Base-by-base conservation (phyloP, 1,284 basidiomycete species). In the Rhodotorula mucilaginosa region DNA sequence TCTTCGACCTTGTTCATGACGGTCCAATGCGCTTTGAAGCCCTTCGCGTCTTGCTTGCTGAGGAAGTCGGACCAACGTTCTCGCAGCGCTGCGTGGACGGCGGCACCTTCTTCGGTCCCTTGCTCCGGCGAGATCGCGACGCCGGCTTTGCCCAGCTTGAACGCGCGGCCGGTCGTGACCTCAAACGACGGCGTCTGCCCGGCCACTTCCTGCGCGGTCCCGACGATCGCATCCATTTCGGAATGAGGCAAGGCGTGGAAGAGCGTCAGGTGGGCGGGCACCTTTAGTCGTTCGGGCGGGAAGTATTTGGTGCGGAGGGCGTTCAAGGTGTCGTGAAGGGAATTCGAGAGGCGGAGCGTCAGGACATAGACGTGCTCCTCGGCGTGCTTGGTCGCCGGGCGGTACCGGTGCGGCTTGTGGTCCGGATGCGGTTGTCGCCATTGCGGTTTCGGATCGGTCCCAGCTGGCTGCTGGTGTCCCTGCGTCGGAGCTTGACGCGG, bases 171-270 rank as follows among this genome's bases (percentile, higher is more conserved):
- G 2, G 60, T 58, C 48, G 29, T 59, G 16, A 72, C 61, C 26
- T 23, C 29, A 60, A 72, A 72, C 57, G 57, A 31, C 8, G 7
- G 3, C 7, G 67, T 72, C 23, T 21, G 16, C 10, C 47, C 15
- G 1, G 70, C 48, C 10, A 72, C 60, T 12, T 21, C 15, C 16
- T 51, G n/a, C 18, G 56, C 10, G 3, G 21, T 48, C 7, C 47
- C 7, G 13, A 26, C 26, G 31, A 72, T 47, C 18, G 54, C 44
- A 31, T 52, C 21, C 44, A 72, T 44, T 12, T 58, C 21, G 4
- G 67, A 68, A 29, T 69, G 70, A 1, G 70, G 70, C 39, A 72
- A n/a, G 0, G 70, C 70, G 57, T 72, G 70, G 61, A 72, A 72
- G 56, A 72, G 70, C 5, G 70, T 72, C 13, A 72, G 48, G 61